Conservation (phyloP, 1,284 basidiomycete genomes). For the Ceratobasidium sp. region DNA sequence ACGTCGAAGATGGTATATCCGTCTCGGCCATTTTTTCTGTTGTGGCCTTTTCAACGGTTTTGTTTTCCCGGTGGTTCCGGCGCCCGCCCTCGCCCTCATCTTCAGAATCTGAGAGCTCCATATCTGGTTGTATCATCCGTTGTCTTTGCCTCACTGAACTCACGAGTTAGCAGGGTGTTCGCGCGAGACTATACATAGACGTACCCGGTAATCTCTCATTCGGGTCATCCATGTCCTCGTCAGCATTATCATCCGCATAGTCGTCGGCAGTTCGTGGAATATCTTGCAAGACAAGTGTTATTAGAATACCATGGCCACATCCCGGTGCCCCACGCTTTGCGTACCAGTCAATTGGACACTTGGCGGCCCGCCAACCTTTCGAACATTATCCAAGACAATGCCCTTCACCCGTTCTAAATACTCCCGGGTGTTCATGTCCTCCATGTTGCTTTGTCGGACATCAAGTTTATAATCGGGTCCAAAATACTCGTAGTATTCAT, state of each 20-base stretch:
- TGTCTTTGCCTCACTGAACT: constrained; percentile 69
- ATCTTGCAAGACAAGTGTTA: constrained; percentile 59
- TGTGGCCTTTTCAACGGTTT: constrained; percentile 41
- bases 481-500: constrained; percentile 99
- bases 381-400: constrained; percentile 91
- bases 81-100: constrained; percentile 85
- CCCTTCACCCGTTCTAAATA: constrained; percentile 94
- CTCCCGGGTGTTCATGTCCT: constrained; percentile 92
- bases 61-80: constrained; percentile 59
- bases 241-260: constrained; percentile 80
- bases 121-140: constrained; percentile 76
- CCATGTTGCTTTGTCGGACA: constrained; percentile 94
- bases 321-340: constrained; percentile 47
- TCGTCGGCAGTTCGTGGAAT: constrained; percentile 84
- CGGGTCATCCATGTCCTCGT: constrained; percentile 81
- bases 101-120: constrained; percentile 85
- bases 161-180: background rate
- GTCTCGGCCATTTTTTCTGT: constrained; percentile 17
- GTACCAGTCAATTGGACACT: constrained; percentile 88
- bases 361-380: constrained; percentile 86
- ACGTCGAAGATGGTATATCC: background rate
- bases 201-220: constrained; percentile 76
- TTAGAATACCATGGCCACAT: background rate
- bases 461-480: constrained; percentile 98
- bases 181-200: constrained; percentile 46